Base-by-base conservation (phyloP, 73 alveolate species). In the Blepharisma stoltei region DNA sequence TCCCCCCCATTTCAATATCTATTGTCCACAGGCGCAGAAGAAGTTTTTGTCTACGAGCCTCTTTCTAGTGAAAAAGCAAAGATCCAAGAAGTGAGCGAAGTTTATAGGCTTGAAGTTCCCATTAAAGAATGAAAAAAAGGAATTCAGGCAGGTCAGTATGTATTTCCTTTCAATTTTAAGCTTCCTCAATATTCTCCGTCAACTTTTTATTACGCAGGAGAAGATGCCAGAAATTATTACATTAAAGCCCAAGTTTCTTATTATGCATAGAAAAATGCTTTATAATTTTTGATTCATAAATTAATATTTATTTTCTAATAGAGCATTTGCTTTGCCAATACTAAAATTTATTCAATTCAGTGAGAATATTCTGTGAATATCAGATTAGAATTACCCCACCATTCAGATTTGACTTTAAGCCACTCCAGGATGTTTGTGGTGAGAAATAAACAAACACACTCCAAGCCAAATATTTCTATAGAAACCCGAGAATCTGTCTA, bases 151-250 rank as follows among this genome's bases (percentile, higher is more conserved):
- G 73, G 73, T 1, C 73, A 60, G 14, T 25, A 18, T 60, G 73
- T 60, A 14, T 60, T 60, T 60, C 73, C 73, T 18, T 60, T 60
- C 46, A 60, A 60, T 60, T 60, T 60, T 25, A 60, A 60, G 23
- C 38, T 60, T 20, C 73, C 73, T 8, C 48, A 14, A 18, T 60
- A 60, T 5, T 8, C 73, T 20, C 73, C 73, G 0, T 14, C 73
- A 20, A 60, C 73, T 60, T 60, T 60, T 60, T 60, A 60, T 25
- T 60, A 60, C 5, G 14, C 73, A 14, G 73, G 73, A 60, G 73
- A 60, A 25, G 73, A 60, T 25, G 45, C 18, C 46, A 8, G 14
- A 18, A 38, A 38, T 8, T 18, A 60, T 60, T 60, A 60, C 23
- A 38, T 60, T 14, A 60, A 60, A 5, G 73, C 73, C 5, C 46